These are phyloP conservation scores for Mollisia scopiformis DNA, from an alignment of 2,329 filamentous ascomycete genomes.

Conservation along the genomic window DNA sequence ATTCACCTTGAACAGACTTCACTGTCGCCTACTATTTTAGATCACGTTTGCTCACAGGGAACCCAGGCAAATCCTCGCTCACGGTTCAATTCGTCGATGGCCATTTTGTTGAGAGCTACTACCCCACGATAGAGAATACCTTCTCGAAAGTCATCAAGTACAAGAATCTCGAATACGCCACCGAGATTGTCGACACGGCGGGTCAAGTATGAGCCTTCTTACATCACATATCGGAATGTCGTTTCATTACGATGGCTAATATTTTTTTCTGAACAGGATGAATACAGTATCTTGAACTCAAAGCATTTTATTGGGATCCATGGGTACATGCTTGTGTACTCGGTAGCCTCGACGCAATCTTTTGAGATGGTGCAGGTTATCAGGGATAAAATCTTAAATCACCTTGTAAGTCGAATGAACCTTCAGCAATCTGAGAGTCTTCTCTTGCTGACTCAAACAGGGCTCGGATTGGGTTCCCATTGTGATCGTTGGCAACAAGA, in stretches of 20 bases:
- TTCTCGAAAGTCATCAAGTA: conserved; percentile 95
- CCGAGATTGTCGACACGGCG: conserved; percentile 97
- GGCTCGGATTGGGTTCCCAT: conserved; percentile 92
- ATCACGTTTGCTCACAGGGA: conserved; percentile 3
- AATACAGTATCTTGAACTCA: conserved; percentile 97
- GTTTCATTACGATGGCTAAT: conserved; percentile 15
- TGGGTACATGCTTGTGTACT: conserved; percentile 98
- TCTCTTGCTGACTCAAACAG: conserved; percentile 45
- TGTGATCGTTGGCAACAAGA: conserved; percentile 96
- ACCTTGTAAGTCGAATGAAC: conserved; percentile 67
- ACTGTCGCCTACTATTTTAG: conserved; percentile 8
- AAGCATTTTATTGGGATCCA: conserved; percentile 99
- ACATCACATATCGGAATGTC: conserved; percentile 15
- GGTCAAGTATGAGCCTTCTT: conserved; percentile 67
- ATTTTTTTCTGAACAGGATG: conserved; percentile 64
- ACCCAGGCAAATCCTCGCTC: conserved; percentile 89
- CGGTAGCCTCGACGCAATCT: conserved; percentile 89
- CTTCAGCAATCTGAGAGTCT: neutral
- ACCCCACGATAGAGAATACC: conserved; percentile 98
- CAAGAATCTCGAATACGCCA: conserved; percentile 90
- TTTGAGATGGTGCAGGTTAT: conserved; percentile 99
- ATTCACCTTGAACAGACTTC: conserved; percentile 6
- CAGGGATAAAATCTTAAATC: conserved; percentile 94
- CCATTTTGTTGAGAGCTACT: conserved; percentile 98
- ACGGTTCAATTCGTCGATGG: conserved; percentile 97